A percentile compares a stretch with the other conserved stretches of the same genome.
phyloP scores from a whole-genome alignment of 148 eudicot genomes.

The Pouteria glomerata region DNA sequence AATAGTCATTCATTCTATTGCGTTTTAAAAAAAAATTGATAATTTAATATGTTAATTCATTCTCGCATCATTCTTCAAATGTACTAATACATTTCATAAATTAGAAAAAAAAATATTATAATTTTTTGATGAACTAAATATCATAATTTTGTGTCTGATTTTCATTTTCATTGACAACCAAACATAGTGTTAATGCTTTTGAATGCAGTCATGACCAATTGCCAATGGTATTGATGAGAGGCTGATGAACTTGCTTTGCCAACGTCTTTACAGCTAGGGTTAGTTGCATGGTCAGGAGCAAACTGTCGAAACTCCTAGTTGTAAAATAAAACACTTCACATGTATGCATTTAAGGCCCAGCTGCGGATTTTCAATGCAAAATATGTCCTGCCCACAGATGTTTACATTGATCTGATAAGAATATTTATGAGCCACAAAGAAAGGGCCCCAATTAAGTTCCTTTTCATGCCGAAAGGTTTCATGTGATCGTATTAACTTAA shows the following conservation, averaged over 20 bases:
- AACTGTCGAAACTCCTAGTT: neutral
- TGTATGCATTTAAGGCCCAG: constrained; percentile 31
- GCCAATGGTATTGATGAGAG: constrained; percentile 2
- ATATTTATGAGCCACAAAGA: neutral
- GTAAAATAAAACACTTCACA: constrained; percentile 16
- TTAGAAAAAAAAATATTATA: too few species aligned
- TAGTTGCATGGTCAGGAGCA: neutral
- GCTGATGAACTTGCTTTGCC: constrained; percentile 15
- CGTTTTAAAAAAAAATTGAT: too few species aligned
- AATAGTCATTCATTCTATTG: too few species aligned
- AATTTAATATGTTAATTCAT: too few species aligned
- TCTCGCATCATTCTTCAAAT: too few species aligned
- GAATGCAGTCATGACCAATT: too few species aligned
- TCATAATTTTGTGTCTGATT: too few species aligned
- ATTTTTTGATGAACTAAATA: too few species aligned
- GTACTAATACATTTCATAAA: too few species aligned
- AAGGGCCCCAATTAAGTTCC: too few species aligned
- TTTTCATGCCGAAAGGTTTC: neutral
- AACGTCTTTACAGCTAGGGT: constrained; percentile 12
- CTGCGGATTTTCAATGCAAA: constrained; percentile 30
- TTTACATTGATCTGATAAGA: neutral
- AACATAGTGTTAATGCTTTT: too few species aligned
- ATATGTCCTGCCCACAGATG: constrained; percentile 23
- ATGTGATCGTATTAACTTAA: neutral
- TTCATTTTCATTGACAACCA: too few species aligned